Base-by-base conservation (phyloP, 192 early-diverging fungal genomes). In the Coemansia sp. region DNA sequence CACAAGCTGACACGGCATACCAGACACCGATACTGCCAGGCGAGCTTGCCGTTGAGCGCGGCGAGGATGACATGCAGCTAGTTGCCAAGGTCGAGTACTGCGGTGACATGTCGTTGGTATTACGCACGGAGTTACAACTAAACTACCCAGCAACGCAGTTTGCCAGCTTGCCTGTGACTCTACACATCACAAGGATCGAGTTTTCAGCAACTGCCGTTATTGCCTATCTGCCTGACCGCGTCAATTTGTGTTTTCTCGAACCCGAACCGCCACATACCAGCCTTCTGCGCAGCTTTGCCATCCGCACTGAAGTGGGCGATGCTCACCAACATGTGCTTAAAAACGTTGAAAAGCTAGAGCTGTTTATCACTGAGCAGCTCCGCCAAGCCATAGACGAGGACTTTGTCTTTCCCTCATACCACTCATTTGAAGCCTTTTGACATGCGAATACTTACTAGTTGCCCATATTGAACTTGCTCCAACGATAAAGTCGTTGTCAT, bases 281-380 rank as follows among this genome's bases (percentile, higher is more conserved):
- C 34, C 62, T 84, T 39, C 61, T 84, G 2, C 71, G 79, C 38
- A 52, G 62, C 40, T 77, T 84, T 62, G 36, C 43, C 16, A 80
- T 84, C 6, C 73, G 78, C 63, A 77, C 81, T 1, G 74, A 84
- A 46, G 72, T 84, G 11, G 82, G 82, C 62, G 82, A 84, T 29
- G 60, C 72, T 15, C 64, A 61, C 50, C 69, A 71, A n/a, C 82
- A 84, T 47, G 92, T 93, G 7, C 69, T 95, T 27, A 92, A 92
- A 72, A 95, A 95, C 68, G 91, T 95, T 10, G 92, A 90, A 69
- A 93, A 93, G 69, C 87, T 95, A 41, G 92, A 93, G 69, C 74
- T 72, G 40, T 95, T 95, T 83, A 89, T 93, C 31, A 84, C 93
- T 9, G 90, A 91, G 67, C 91, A 93, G 74, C 82, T 95, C 50